Evolutionary conservation across 495 filamentous ascomycete genomes (phyloP), one percentile per base, ranked within the genome.

Genomic region (Chlorociboria aeruginascens): DNA sequence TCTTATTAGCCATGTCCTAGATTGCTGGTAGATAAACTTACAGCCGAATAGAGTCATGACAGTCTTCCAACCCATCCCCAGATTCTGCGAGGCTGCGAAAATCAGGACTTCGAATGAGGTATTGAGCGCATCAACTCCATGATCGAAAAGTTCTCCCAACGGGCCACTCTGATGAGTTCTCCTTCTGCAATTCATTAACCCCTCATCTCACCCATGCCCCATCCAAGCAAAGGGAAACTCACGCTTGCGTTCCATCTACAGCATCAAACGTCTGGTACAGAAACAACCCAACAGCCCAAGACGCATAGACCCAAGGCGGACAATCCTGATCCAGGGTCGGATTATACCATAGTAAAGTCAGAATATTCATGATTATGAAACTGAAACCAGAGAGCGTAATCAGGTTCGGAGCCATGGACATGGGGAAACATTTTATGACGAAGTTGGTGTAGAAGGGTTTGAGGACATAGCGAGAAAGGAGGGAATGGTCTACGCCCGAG

Each of bases 231-330:
- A 12, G 29, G 25, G 11, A n/a, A 45, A 72, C 83, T 43, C 76
- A 85, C 76, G 92, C 92, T 62, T 98, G 92, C 32, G 86, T 77
- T 37, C 92, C 92, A 68, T 98, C 92, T 43, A 95, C 86, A 6
- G 90, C 92, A 67, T 98, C 92, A 64, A 97, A 96, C 0, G 92
- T 98, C 72, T 98, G 92, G 61, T 98, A 98, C 32, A 98, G 66
- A 62, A 96, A 95, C 54, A 98, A 66, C 2, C 92, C 92, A 40
- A 83, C 67, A 16, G 93, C 80, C 81, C 87, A 98, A 52, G 79
- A 83, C 43, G 80, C 82, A 72, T 97, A 98, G 12, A 98, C 92
- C 92, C 90, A 97, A 0, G 73, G 52, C 7, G 92, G 92, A 62
- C 89, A 96, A 63, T 98, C 86, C 62, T 83, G 81, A 64, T 98